phyloP scores from a whole-genome alignment of 2,329 filamentous ascomycete species.

The Penicillium hesseltinei region DNA sequence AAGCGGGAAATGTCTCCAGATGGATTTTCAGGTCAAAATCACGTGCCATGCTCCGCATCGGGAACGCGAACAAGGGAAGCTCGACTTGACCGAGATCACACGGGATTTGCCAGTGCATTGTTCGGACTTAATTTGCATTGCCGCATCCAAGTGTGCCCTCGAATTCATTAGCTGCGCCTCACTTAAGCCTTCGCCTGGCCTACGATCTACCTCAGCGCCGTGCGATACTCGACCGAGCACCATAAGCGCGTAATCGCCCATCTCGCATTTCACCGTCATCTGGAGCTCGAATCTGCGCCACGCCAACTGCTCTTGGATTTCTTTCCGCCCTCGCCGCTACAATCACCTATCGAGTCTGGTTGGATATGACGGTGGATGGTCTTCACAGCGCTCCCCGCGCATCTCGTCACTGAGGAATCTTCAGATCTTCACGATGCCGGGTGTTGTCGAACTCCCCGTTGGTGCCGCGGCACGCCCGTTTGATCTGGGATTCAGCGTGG shows the following conservation, averaged over 20 bases:
- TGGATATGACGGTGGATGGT: constrained; percentile 42
- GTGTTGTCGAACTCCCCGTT: constrained; percentile 37
- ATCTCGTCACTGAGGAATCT: constrained; percentile 35
- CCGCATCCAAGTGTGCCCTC: neutral
- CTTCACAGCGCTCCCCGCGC: constrained; percentile 39
- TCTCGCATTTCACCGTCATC: constrained; percentile 1
- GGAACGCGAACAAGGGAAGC: constrained; percentile 21
- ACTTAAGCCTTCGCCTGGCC: neutral
- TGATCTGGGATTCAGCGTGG: constrained; percentile 55
- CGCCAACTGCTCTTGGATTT: neutral
- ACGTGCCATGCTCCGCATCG: constrained; percentile 25
- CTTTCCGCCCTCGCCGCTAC: constrained; percentile 1
- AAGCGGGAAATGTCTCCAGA: constrained; percentile 12
- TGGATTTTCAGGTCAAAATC: constrained; percentile 21
- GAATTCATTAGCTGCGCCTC: neutral
- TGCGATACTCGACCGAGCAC: neutral
- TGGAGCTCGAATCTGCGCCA: neutral
- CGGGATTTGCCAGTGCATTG: constrained; percentile 1
- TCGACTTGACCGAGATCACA: constrained; percentile 5
- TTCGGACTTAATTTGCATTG: neutral
- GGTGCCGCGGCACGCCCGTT: constrained; percentile 28
- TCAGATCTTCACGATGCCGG: constrained; percentile 36
- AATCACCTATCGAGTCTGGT: constrained; percentile 18
- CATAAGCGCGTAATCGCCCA: neutral
- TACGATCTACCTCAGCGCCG: neutral